Evolutionary conservation across 768 basidiomycete genomes (phyloP).

Genomic region (Wakefieldia striispora): DNA sequence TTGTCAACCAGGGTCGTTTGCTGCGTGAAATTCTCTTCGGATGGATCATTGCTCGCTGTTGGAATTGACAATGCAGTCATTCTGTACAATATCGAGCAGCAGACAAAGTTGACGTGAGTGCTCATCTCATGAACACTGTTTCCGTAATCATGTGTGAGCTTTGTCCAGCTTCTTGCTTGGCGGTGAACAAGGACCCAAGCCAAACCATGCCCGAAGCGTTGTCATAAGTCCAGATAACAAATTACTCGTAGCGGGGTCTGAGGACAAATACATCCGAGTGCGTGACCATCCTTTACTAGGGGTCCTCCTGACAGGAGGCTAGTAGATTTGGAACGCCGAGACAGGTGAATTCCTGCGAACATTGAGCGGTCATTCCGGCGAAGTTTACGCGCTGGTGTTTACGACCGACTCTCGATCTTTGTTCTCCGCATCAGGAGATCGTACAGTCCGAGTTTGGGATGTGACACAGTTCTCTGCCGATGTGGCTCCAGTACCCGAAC

Average conservation of each 20-base stretch:
- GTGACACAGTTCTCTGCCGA: conserved; percentile 23
- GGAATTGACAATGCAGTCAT: conserved; percentile 32
- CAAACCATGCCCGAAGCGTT: conserved; percentile 34
- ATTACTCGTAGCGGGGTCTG: conserved; percentile 33
- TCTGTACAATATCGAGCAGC: conserved; percentile 26
- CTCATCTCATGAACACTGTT: neutral
- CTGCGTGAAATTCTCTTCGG: conserved; percentile 32
- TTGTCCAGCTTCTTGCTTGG: conserved; percentile 26
- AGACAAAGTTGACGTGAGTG: conserved; percentile 29
- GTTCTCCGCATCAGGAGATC: conserved; percentile 37
- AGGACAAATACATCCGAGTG: conserved; percentile 34
- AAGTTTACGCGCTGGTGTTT: conserved; percentile 37
- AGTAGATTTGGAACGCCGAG: conserved; percentile 27
- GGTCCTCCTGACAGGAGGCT: conserved; percentile 2
- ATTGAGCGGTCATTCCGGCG: conserved; percentile 32
- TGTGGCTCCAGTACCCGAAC: conserved; percentile 18
- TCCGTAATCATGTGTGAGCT: neutral
- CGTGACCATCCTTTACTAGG: conserved; percentile 1
- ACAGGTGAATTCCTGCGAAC: conserved; percentile 28
- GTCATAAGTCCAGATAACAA: conserved; percentile 31
- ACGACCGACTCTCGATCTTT: conserved; percentile 33
- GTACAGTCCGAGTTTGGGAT: conserved; percentile 36
- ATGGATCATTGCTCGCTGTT: conserved; percentile 32
- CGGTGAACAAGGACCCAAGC: conserved; percentile 15
- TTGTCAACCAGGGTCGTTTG: conserved; percentile 26